Evolutionary conservation across 129 eudicot genomes (phyloP).

Genomic region (Tagetes erecta): DNA sequence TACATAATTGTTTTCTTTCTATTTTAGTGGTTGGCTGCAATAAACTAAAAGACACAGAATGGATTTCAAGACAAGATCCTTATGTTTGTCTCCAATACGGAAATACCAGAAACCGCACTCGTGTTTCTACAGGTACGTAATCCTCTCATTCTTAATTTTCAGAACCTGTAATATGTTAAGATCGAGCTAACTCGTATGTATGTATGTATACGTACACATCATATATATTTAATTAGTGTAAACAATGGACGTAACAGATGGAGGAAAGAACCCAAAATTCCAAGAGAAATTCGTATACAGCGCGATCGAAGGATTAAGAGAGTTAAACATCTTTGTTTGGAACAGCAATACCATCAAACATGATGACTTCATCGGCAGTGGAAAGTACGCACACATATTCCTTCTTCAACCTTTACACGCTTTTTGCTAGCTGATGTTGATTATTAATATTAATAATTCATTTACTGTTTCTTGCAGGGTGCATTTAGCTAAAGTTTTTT

Average conservation of each 20-base stretch:
- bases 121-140: conserved; percentile 61
- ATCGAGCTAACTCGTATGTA: too few species aligned
- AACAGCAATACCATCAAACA: conserved; percentile 71
- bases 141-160: not conserved
- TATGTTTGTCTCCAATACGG: conserved; percentile 82
- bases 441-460: not conserved
- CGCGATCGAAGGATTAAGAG: conserved; percentile 72
- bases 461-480: conserved; percentile 42
- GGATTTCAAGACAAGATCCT: conserved; percentile 97
- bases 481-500: conserved; percentile 60
- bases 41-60: conserved; percentile 85
- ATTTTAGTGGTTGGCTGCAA: conserved; percentile 60
- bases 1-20: too few species aligned
- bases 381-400: conserved; percentile 59
- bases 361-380: conserved; percentile 82
- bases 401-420: not conserved
- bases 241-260: conserved; percentile 41
- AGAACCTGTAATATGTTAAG: too few species aligned
- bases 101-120: conserved; percentile 60
- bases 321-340: conserved; percentile 71
- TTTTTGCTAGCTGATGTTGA: not conserved
- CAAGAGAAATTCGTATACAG: conserved; percentile 79
- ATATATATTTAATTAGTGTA: not conserved
- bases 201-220: too few species aligned
- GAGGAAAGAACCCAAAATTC: conserved; percentile 82